These are phyloP conservation scores for Pisolithus marmoratus DNA, from an alignment of 768 basidiomycete species.

Conservation along the genomic window DNA sequence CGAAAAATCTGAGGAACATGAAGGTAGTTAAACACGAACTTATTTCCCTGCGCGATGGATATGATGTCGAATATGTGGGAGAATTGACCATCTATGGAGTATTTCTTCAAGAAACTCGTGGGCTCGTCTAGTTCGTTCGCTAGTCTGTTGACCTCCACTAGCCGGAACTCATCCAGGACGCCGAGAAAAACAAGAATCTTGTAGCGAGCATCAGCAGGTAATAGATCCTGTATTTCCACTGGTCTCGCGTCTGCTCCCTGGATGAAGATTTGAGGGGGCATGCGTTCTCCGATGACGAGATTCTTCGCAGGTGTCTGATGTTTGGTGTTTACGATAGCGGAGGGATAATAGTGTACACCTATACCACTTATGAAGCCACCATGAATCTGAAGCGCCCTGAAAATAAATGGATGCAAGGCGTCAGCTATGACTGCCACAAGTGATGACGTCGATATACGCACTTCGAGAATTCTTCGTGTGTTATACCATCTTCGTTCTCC, in stretches of 20 bases:
- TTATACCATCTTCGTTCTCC: conserved; percentile 30
- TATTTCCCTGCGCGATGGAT: conserved; percentile 23
- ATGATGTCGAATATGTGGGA: conserved; percentile 29
- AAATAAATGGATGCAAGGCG: conserved; percentile 1
- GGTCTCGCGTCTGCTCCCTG: conserved; percentile 32
- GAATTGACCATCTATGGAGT: conserved; percentile 13
- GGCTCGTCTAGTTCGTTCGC: conserved; percentile 23
- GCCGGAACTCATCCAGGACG: conserved; percentile 16
- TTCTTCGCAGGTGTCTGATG: conserved; percentile 27
- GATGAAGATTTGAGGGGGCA: conserved; percentile 31
- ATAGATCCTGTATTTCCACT: conserved; percentile 35
- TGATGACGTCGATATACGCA: conserved; percentile 6
- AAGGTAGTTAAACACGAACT: conserved; percentile 30
- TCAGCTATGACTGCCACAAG: neutral
- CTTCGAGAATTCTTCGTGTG: conserved; percentile 32
- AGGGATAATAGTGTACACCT: conserved; percentile 36
- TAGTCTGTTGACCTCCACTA: conserved; percentile 17
- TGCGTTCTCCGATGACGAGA: conserved; percentile 34
- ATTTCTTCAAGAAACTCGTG: conserved; percentile 25
- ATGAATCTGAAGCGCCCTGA: conserved; percentile 34
- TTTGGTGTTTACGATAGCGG: conserved; percentile 27
- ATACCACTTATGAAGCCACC: conserved; percentile 34
- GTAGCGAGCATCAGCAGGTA: conserved; percentile 33
- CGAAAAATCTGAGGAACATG: conserved; percentile 30
- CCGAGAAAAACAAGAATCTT: conserved; percentile 35